These are phyloP conservation scores for Spergularia bocconei DNA, from an alignment of 148 eudicot genomes.

Conservation along the genomic window DNA sequence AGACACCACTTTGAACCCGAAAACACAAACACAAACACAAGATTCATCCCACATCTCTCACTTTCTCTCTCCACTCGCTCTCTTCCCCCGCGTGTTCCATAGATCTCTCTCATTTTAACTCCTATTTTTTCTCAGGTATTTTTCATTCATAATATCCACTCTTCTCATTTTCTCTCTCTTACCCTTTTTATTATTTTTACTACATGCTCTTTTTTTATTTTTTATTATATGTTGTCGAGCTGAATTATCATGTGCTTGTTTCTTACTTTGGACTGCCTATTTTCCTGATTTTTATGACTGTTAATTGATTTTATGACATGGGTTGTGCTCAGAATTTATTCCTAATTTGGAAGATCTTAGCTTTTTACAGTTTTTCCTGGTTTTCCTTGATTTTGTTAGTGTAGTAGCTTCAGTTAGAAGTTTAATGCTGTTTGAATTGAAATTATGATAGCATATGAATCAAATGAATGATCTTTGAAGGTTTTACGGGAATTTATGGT, in stretches of 20 bases:
- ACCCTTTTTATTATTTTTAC: not conserved
- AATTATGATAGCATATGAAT: not conserved
- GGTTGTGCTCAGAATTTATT: slow-evolving; percentile 3
- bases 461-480: not conserved
- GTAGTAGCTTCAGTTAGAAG: not conserved
- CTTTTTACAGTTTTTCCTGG: not conserved
- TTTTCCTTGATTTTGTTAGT: not conserved
- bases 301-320: slow-evolving; percentile 6
- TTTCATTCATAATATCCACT: too few relatives aligned
- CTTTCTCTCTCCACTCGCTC: slow-evolving; percentile 13
- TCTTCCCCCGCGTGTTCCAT: slow-evolving; percentile 5
- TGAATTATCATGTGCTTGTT: not conserved
- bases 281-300: not conserved
- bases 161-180: slow-evolving; percentile 4
- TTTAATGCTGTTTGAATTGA: not conserved
- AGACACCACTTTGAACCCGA: not conserved
- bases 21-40: not conserved
- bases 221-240: not conserved
- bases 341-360: slow-evolving; percentile 1
- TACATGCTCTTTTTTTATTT: not conserved
- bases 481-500: not conserved
- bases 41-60: not conserved
- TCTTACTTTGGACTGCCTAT: slow-evolving; percentile 3
- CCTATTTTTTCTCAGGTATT: slow-evolving; percentile 10
- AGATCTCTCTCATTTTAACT: slow-evolving; percentile 6